phyloP scores from a whole-genome alignment of 305 asterid genomes.

The Salvia sclarea region DNA sequence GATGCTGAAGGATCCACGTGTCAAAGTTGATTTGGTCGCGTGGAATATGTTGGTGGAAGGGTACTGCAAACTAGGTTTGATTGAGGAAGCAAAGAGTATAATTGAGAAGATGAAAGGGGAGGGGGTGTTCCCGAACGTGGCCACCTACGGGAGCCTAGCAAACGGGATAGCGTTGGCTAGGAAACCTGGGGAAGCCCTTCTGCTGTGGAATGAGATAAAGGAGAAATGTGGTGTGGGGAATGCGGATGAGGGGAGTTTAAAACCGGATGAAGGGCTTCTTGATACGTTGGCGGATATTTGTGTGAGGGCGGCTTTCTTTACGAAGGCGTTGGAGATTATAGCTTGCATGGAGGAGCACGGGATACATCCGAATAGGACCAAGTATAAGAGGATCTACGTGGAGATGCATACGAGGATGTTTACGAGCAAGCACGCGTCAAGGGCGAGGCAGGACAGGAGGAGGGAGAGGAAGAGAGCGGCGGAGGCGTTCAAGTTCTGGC shows the following conservation, averaged over 20 bases:
- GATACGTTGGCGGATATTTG: constrained; percentile 91
- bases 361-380: constrained; percentile 80
- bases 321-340: constrained; percentile 83
- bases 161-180: constrained; percentile 81
- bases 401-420: constrained; percentile 99
- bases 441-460: constrained; percentile 85
- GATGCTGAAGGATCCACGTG: constrained; percentile 86
- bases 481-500: constrained; percentile 97
- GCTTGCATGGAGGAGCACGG: constrained; percentile 94
- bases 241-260: constrained; percentile 46
- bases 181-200: constrained; percentile 94
- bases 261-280: constrained; percentile 84
- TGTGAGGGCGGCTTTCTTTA: constrained; percentile 92
- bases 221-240: constrained; percentile 58
- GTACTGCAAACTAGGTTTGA: constrained; percentile 67
- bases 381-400: constrained; percentile 84
- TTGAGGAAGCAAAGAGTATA: constrained; percentile 71
- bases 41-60: constrained; percentile 97
- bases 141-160: constrained; percentile 94
- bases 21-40: constrained; percentile 83
- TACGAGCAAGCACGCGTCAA: constrained; percentile 96
- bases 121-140: constrained; percentile 64
- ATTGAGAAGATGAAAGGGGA: constrained; percentile 77
- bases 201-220: constrained; percentile 89
- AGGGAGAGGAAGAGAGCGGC: constrained; percentile 90